Evolutionary conservation across 305 asterid species (phyloP), one percentile per base, ranked within the genome.

Genomic region (Ajuga reptans): DNA sequence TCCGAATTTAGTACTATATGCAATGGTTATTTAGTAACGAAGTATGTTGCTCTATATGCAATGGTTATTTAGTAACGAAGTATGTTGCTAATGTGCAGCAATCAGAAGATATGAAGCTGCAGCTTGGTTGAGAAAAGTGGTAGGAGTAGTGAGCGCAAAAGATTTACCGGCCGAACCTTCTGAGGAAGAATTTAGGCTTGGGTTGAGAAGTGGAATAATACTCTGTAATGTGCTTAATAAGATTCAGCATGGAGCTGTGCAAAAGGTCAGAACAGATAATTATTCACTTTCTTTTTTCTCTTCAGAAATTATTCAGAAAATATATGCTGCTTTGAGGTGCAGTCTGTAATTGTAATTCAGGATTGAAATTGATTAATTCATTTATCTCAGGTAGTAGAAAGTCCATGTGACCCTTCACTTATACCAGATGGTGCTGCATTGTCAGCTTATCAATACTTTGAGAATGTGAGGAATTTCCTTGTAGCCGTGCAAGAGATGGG

Each of bases 81-180:
- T 27, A 9, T 34, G 31, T 72, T 67, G 49, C 3, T 67, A 43
- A 39, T 75, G 31, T 76, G 79, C 74, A 91, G 99, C 96, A 69
- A 77, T 82, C 18, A 76, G 96, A 80, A 86, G 99, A 82, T 87
- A 80, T 65, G 96, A 94, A 65, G 99, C 96, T 41, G 96, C 96
- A 2, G 79, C 86, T 5, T 94, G 96, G 96, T 76, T 91, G 53
- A 89, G 96, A 66, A 91, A 87, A 79, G 72, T 83, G 78, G 90
- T 86, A 11, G 99, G 97, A 75, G 91, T 91, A 11, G 96, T 91
- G 9, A 91, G 86, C 0, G 96, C 97, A 34, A 94, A 82, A 80
- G 92, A 88, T 82, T 85, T 93, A 71, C 99, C 99, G 0, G 87
- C 95, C 0, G 99, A 91, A 81, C 99, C 97, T 72, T 87, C 99